A percentile compares a stretch with the other conserved stretches of the same genome.
These are phyloP conservation scores for Rheum nobile DNA, from an alignment of 148 eudicot species.

Conservation along the genomic window DNA sequence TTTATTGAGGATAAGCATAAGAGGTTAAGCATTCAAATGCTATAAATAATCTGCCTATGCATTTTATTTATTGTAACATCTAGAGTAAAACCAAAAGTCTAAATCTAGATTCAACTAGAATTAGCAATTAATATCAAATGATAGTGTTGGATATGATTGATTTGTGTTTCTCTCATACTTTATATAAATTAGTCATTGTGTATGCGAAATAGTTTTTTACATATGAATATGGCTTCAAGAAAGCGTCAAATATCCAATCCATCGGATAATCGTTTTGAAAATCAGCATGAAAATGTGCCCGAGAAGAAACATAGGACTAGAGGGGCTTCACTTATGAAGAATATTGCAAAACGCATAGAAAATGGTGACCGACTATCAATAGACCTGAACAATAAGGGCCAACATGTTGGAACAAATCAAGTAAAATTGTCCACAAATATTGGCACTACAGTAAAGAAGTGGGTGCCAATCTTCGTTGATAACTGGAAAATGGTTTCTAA, in stretches of 20 bases:
- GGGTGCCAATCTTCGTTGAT: background rate
- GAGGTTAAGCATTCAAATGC: too few species aligned
- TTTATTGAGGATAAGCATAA: too few species aligned
- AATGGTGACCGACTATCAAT: background rate
- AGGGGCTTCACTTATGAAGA: background rate
- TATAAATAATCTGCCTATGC: too few species aligned
- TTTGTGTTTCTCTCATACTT: too few species aligned
- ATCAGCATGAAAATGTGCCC: background rate
- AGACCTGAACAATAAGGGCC: background rate
- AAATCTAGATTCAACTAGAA: too few species aligned
- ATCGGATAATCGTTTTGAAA: background rate
- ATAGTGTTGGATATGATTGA: too few species aligned
- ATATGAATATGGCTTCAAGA: background rate
- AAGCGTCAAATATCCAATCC: too few species aligned
- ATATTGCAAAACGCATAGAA: background rate
- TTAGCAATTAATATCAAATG: too few species aligned
- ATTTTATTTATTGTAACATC: too few species aligned
- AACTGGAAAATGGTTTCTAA: background rate
- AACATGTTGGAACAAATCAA: background rate
- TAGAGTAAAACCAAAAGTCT: too few species aligned
- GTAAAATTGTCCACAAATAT: background rate
- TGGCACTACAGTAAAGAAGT: background rate
- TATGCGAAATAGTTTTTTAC: background rate
- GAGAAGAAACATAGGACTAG: background rate
- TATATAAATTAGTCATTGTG: too few species aligned